These are phyloP conservation scores for Yamadazyma dushanensis DNA, from an alignment of 1,139 yeast species.

Conservation along the genomic window DNA sequence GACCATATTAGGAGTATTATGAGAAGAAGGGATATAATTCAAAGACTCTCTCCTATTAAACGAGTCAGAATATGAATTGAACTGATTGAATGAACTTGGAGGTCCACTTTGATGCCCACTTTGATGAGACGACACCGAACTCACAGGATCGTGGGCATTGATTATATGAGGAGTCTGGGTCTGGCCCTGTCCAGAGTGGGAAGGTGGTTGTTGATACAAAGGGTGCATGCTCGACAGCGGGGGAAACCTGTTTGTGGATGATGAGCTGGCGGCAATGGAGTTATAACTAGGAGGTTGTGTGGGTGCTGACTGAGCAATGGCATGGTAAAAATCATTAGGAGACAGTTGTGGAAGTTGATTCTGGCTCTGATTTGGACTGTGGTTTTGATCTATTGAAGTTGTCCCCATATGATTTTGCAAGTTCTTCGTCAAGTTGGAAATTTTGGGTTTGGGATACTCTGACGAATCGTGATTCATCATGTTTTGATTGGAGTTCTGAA, in stretches of 20 bases:
- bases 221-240: slow-evolving; percentile 2
- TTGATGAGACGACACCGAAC: not conserved
- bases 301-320: slow-evolving; percentile 9
- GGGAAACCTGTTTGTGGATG: slow-evolving; percentile 2
- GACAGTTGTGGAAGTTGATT: not conserved
- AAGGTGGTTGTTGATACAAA: slow-evolving; percentile 2
- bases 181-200: not conserved
- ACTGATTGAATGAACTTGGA: slow-evolving; percentile 6
- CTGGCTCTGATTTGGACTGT: no score
- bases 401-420: slow-evolving; percentile 10
- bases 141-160: slow-evolving; percentile 1
- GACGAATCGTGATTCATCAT: slow-evolving; percentile 16
- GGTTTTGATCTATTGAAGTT: slow-evolving; percentile 1
- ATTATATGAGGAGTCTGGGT: slow-evolving; percentile 1
- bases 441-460: slow-evolving; percentile 15
- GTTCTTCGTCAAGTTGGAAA: slow-evolving; percentile 42
- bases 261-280: no score
- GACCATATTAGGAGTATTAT: slow-evolving; percentile 57
- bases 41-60: slow-evolving; percentile 21
- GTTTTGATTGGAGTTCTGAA: slow-evolving; percentile 4
- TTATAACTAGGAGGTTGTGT: slow-evolving; percentile 16
- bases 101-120: slow-evolving; percentile 1
- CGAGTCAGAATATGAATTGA: slow-evolving; percentile 6
- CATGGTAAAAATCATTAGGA: not conserved
- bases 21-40: slow-evolving; percentile 45